Base-by-base conservation (phyloP, 441 rosid genomes). In the Gossypium gossypioides region DNA sequence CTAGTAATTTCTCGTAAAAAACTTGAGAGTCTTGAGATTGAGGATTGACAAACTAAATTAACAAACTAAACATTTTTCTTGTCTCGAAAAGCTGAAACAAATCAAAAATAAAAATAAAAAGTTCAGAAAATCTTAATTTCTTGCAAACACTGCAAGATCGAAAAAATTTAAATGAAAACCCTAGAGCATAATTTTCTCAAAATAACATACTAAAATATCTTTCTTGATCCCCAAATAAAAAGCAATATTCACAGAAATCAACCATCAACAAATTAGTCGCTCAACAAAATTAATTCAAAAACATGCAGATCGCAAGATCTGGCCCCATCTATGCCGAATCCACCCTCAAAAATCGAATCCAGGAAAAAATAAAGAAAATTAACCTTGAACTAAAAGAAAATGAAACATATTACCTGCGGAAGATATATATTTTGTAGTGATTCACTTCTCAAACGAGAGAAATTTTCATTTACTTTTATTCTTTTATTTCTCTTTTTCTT, bases 401-500 rank as follows among this genome's bases (percentile, higher is more conserved):
- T 18, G 68, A 78, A 79, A 65, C 71, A 80, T 55, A 75, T 73
- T 73, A 79, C 82, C 77, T 58, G 77, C 3, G n/a, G 3, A 37
- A n/a, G 32, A 56, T 46, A 60, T 60, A 71, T 55, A 52, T 1
- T 50, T 67, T 32, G 34, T 6, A 34, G 21, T 46, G 32, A 18
- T 32, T 25, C 56, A 34, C 42, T 65, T 58, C 60, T 67, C 73
- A 40, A 62, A 40, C 29, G 71, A 44, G 63, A 72, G 18, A 70
- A 37, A 19, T 62, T 25, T 8, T 10, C 6, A 10, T 69, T 68
- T 10, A 8, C 56, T 69, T 68, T 21, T 10, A 16, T 21, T 44
- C 25, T 46, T 6, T 37, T 37, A 6, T 34, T 34, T 34, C 40
- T 34, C 9, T 34, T 34, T 32, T 32, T 34, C 1, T 6, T 37